A percentile compares a stretch with the other conserved stretches of the same genome.
Conservation (phyloP, 371 early-diverging fungal genomes). For the Lichtheimia hyalospora region DNA sequence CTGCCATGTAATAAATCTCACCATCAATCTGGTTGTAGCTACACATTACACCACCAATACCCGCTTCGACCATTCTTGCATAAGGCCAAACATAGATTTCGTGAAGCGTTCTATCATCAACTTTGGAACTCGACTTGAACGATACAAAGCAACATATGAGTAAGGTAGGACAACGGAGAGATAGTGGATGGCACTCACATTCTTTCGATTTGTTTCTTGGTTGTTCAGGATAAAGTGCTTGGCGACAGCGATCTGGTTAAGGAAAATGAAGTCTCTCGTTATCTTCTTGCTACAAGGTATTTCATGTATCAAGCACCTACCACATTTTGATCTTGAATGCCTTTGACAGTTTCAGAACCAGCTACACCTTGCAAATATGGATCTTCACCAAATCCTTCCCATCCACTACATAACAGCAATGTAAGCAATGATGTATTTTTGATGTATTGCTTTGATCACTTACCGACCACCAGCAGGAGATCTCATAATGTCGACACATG, state of each 20-base stretch:
- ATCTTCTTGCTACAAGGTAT: not conserved
- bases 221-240: constrained; percentile 58
- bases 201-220: constrained; percentile 41
- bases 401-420: constrained; percentile 28
- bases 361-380: constrained; percentile 53
- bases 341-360: constrained; percentile 27
- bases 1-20: too few relatives aligned
- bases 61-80: constrained; percentile 42
- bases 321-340: constrained; percentile 42
- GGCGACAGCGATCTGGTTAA: constrained; percentile 44
- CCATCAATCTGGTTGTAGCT: constrained; percentile 45
- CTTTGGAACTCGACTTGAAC: constrained; percentile 29
- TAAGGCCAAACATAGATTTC: constrained; percentile 59
- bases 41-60: constrained; percentile 53
- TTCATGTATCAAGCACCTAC: constrained; percentile 17
- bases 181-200: constrained; percentile 3
- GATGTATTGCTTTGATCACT: not conserved
- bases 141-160: too few relatives aligned
- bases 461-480: constrained; percentile 18
- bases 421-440: not conserved
- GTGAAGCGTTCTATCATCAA: constrained; percentile 51
- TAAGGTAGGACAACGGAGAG: too few relatives aligned
- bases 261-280: not conserved
- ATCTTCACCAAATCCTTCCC: constrained; percentile 65
- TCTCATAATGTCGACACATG: constrained; percentile 22